These are phyloP conservation scores for Manihot esculenta DNA, from an alignment of 441 rosid genomes.

Conservation along the genomic window DNA sequence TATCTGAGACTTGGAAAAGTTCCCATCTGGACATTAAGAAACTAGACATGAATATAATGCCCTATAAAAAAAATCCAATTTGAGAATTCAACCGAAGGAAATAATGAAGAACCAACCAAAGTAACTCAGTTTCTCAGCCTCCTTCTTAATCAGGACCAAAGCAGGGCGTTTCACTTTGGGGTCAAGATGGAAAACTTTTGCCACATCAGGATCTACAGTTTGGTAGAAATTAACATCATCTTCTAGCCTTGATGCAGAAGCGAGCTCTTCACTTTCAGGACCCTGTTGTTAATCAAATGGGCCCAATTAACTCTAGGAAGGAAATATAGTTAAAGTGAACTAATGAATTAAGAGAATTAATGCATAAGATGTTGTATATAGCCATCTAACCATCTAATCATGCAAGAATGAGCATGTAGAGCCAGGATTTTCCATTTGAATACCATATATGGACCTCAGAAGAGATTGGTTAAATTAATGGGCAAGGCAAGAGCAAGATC, in stretches of 20 bases:
- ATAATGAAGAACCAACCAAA: constrained; percentile 54
- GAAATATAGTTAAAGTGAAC: neutral
- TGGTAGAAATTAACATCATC: constrained; percentile 92
- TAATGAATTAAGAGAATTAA: neutral
- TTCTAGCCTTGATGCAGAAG: constrained; percentile 87
- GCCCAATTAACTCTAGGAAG: constrained; percentile 1
- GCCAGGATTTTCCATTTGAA: neutral
- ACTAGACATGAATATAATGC: constrained; percentile 20
- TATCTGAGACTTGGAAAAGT: constrained; percentile 70
- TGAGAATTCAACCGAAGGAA: constrained; percentile 8
- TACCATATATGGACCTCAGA: neutral
- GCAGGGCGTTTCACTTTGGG: constrained; percentile 79
- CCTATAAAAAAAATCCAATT: neutral
- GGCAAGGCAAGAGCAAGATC: neutral
- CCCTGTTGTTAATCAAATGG: constrained; percentile 44
- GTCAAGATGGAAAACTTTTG: constrained; percentile 83
- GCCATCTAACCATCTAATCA: constrained; percentile 3
- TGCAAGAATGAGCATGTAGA: constrained; percentile 2
- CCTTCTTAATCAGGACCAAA: constrained; percentile 72
- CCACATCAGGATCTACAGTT: constrained; percentile 80
- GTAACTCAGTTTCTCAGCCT: constrained; percentile 67
- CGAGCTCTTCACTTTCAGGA: constrained; percentile 72
- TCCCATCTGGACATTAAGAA: constrained; percentile 63
- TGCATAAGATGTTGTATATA: neutral
- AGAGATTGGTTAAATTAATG: neutral